Conservation (phyloP, 768 basidiomycete genomes). For the Hygrophorus pudorinus region DNA sequence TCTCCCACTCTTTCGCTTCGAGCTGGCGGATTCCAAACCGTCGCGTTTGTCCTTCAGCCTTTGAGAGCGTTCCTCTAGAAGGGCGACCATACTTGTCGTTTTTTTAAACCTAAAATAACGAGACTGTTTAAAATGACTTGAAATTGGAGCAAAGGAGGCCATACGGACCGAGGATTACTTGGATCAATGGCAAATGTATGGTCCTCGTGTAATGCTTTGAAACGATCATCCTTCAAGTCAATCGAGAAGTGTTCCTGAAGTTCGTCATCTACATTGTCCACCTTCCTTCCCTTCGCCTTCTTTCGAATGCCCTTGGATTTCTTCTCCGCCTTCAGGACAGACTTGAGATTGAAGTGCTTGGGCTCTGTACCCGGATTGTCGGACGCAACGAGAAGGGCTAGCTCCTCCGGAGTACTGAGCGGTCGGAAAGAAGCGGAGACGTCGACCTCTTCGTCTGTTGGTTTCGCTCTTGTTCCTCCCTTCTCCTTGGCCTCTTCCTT, state of each 20-base stretch:
- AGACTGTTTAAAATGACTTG: conserved; percentile 6
- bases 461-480: conserved; percentile 11
- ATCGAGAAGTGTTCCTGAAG: conserved; percentile 75
- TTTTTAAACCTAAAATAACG: conserved; percentile 65
- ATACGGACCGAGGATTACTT: conserved; percentile 81
- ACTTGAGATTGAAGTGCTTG: conserved; percentile 85
- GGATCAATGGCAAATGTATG: conserved; percentile 94
- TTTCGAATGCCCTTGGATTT: conserved; percentile 28
- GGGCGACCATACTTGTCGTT: conserved; percentile 80
- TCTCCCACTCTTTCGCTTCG: conserved; percentile 9
- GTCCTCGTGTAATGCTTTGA: conserved; percentile 81
- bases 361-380: conserved; percentile 45
- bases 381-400: conserved; percentile 50
- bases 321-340: conserved; percentile 83
- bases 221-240: conserved; percentile 80
- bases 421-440: conserved; percentile 52
- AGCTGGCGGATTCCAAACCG: conserved; percentile 8
- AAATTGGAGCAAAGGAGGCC: background rate
- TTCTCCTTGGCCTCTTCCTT: conserved; percentile 54
- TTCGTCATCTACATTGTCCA: conserved; percentile 41
- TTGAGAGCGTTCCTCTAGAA: conserved; percentile 77
- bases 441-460: conserved; percentile 31
- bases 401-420: conserved; percentile 51
- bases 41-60: conserved; percentile 33
- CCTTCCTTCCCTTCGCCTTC: conserved; percentile 32